These are phyloP conservation scores for Hymenoscyphus occultus DNA, from an alignment of 2,329 filamentous ascomycete species.

Conservation along the genomic window DNA sequence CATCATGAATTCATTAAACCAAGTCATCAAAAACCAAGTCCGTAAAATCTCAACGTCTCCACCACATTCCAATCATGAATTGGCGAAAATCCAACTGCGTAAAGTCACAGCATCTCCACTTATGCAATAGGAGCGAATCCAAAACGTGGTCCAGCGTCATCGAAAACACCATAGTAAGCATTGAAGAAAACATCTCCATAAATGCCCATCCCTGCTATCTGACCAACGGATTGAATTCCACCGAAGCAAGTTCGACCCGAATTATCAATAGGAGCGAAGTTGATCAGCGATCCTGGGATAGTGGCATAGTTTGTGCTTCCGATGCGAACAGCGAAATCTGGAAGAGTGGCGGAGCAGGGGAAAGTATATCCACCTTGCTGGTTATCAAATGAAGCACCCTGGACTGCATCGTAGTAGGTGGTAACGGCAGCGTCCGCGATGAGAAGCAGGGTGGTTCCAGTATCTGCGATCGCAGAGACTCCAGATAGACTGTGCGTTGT, in stretches of 20 bases:
- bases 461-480: conserved; percentile 39
- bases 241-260: conserved; percentile 37
- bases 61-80: neutral
- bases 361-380: conserved; percentile 38
- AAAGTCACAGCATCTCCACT: neutral
- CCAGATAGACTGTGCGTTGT: conserved; percentile 44
- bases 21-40: too few relatives aligned
- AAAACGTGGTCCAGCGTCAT: conserved; percentile 29
- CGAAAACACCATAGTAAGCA: conserved; percentile 34
- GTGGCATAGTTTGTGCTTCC: conserved; percentile 34
- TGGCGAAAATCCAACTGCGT: neutral
- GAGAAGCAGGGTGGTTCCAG: conserved; percentile 42
- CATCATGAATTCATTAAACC: too few relatives aligned
- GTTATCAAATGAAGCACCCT: conserved; percentile 32
- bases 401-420: conserved; percentile 39
- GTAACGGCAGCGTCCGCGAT: conserved; percentile 36
- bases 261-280: conserved; percentile 31
- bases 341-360: conserved; percentile 37
- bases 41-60: too few relatives aligned
- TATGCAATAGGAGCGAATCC: conserved; percentile 29
- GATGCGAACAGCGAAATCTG: conserved; percentile 37
- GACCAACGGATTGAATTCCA: conserved; percentile 36
- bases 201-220: conserved; percentile 29
- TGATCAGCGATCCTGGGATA: conserved; percentile 38
- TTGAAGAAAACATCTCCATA: conserved; percentile 38